Evolutionary conservation across 2,329 filamentous ascomycete species (phyloP).

Genomic region (Monosporascus sp.): DNA sequence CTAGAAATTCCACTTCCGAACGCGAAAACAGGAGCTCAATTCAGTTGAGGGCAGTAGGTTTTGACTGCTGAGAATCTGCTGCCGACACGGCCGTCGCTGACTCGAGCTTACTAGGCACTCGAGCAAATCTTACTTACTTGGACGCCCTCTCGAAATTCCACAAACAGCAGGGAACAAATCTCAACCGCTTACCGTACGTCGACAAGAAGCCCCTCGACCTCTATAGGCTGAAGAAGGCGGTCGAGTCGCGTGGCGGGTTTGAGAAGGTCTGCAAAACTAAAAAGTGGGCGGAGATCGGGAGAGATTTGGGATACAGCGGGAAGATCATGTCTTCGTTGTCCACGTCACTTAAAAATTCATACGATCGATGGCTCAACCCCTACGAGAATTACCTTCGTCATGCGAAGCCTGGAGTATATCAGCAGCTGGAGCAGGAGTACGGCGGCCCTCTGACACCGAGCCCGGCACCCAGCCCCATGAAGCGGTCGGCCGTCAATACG

Average conservation of each 20-base stretch:
- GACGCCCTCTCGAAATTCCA: conserved; percentile 95
- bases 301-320: conserved; percentile 93
- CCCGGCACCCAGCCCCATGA: conserved; percentile 64
- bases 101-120: conserved; percentile 58
- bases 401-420: conserved; percentile 93
- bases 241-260: conserved; percentile 90
- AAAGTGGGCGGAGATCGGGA: conserved; percentile 98
- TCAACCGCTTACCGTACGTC: conserved; percentile 91
- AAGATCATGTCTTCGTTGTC: conserved; percentile 99
- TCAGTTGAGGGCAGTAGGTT: conserved; percentile 92
- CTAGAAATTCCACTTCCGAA: conserved; percentile 94
- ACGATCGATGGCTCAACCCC: conserved; percentile 91
- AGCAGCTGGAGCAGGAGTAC: conserved; percentile 88
- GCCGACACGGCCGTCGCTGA: conserved; percentile 4
- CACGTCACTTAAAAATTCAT: conserved; percentile 96
- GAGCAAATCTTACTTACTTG: conserved; percentile 91
- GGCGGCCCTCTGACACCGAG: conserved; percentile 84
- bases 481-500: conserved; percentile 55
- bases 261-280: conserved; percentile 95
- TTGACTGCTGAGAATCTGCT: conserved; percentile 1
- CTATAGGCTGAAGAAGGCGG: conserved; percentile 93
- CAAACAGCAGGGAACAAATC: conserved; percentile 89
- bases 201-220: conserved; percentile 96
- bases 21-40: conserved; percentile 92
- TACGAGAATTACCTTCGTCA: conserved; percentile 92